These are phyloP conservation scores for Termitomyces heimii DNA, from an alignment of 768 basidiomycete species.

Conservation along the genomic window DNA sequence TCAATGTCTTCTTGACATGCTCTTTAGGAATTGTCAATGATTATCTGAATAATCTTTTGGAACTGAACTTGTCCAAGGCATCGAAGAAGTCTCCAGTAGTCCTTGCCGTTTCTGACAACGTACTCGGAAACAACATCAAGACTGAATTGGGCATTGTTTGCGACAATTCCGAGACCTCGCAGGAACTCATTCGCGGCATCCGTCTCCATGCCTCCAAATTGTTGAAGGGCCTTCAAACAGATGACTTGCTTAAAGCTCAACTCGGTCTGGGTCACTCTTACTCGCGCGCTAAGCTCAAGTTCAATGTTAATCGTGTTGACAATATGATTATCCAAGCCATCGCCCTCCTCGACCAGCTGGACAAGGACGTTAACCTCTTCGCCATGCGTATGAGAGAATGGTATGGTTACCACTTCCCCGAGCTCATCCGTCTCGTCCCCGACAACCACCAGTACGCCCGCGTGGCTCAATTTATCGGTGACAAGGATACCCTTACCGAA, in stretches of 20 bases:
- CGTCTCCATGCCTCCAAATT: slow-evolving; percentile 88
- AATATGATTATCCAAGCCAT: slow-evolving; percentile 99
- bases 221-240: slow-evolving; percentile 80
- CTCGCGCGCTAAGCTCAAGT: slow-evolving; percentile 96
- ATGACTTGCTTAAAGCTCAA: slow-evolving; percentile 89
- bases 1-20: background rate
- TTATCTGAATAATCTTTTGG: slow-evolving; percentile 75
- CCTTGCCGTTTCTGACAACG: slow-evolving; percentile 74
- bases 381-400: slow-evolving; percentile 98
- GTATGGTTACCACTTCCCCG: slow-evolving; percentile 99
- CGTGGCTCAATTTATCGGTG: slow-evolving; percentile 79
- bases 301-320: slow-evolving; percentile 92
- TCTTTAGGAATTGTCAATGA: slow-evolving; percentile 76
- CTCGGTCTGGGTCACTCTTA: slow-evolving; percentile 97
- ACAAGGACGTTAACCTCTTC: slow-evolving; percentile 99
- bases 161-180: slow-evolving; percentile 73
- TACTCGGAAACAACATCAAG: slow-evolving; percentile 74
- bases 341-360: slow-evolving; percentile 94
- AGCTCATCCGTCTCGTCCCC: slow-evolving; percentile 87
- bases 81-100: slow-evolving; percentile 64
- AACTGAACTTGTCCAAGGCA: slow-evolving; percentile 79
- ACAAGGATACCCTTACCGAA: slow-evolving; percentile 77
- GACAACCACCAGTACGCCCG: slow-evolving; percentile 95
- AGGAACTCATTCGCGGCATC: slow-evolving; percentile 88
- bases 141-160: slow-evolving; percentile 66